phyloP scores from a whole-genome alignment of 2,329 filamentous ascomycete genomes.

The Aspergillus fructus region DNA sequence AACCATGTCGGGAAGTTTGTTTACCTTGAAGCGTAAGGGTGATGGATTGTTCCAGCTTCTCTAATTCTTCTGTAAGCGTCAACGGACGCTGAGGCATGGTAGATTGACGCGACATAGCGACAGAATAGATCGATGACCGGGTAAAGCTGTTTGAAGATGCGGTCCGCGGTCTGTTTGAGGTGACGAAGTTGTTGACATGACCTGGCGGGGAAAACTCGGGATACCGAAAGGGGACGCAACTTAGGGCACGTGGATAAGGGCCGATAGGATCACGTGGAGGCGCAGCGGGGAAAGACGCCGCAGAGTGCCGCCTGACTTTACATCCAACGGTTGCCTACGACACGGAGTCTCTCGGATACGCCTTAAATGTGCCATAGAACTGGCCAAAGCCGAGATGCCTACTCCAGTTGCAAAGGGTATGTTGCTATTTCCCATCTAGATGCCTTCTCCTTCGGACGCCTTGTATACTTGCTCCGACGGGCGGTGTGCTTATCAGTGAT shows the following conservation, averaged over 20 bases:
- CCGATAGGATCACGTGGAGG: conserved; percentile 29
- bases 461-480: conserved; percentile 6
- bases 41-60: conserved; percentile 94
- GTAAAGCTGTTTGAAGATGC: too few species aligned
- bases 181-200: conserved; percentile 21
- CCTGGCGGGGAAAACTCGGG: conserved; percentile 25
- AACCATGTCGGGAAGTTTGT: conserved; percentile 12
- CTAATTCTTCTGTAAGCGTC: conserved; percentile 89
- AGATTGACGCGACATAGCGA: conserved; percentile 53
- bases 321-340: conserved; percentile 3
- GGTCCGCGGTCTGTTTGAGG: not conserved
- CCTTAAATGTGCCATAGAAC: not conserved
- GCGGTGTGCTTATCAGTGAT: conserved; percentile 34
- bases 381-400: conserved; percentile 37
- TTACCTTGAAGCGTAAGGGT: conserved; percentile 89
- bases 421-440: conserved; percentile 16
- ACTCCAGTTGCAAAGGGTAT: conserved; percentile 50
- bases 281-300: conserved; percentile 14
- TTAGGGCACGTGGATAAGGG: conserved; percentile 38
- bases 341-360: not conserved
- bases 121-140: not conserved
- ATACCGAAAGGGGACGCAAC: conserved; percentile 30
- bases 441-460: not conserved
- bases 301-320: not conserved
- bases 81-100: conserved; percentile 57